Conservation (phyloP, 73 alveolate genomes). For the Stentor roeselii region DNA sequence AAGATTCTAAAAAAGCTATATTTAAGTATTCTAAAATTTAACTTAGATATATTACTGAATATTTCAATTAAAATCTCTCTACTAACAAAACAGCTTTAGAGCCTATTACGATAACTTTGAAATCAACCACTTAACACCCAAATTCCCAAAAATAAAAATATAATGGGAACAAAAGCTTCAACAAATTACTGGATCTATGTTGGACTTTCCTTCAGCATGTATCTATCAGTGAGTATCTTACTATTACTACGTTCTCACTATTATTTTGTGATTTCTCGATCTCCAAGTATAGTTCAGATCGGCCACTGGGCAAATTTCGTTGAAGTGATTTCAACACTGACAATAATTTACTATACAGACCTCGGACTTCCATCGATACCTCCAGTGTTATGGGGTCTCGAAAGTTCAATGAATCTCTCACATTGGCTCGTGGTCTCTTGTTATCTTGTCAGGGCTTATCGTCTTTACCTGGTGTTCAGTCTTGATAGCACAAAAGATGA, state of each 20-base stretch:
- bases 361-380: background rate
- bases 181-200: background rate
- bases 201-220: background rate
- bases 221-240: background rate
- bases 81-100: no score
- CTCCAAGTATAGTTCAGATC: background rate
- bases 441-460: background rate
- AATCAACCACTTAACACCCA: no score
- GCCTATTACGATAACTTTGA: no score
- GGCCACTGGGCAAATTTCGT: constrained; percentile 13
- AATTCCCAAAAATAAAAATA: no score
- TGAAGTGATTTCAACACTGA: background rate
- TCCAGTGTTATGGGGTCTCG: background rate
- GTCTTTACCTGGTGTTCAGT: background rate
- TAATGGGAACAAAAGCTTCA: no score
- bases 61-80: no score
- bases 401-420: background rate
- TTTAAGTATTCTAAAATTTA: no score
- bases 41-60: no score
- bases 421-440: background rate
- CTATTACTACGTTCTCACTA: background rate
- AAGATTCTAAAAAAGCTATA: no score
- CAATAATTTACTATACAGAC: background rate
- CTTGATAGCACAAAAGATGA: background rate
- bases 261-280: background rate